Percentiles rank a stretch among this genome's conserved stretches.
phyloP scores from a whole-genome alignment of 1,139 yeast species.

The Candida sp. region DNA sequence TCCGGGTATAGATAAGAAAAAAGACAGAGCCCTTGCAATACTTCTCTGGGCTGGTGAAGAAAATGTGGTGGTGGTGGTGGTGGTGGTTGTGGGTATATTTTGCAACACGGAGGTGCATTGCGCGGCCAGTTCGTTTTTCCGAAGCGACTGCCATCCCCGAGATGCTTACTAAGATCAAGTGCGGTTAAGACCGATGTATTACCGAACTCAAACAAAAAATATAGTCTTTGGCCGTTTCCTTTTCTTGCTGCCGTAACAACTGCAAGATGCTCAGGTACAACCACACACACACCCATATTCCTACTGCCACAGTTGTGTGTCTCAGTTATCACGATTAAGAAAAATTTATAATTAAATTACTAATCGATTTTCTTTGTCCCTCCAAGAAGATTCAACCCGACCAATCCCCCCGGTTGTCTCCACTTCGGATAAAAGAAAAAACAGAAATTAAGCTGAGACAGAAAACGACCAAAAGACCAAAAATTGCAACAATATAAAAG shows the following conservation, averaged over 20 bases:
- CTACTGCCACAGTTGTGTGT: too few species aligned
- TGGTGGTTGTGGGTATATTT: too few species aligned
- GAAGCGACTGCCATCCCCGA: too few species aligned
- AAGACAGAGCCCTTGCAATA: too few species aligned
- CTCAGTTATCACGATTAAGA: background rate
- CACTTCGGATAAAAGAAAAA: slow-evolving; percentile 2
- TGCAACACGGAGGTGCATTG: too few species aligned
- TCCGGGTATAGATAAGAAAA: too few species aligned
- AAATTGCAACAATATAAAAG: background rate
- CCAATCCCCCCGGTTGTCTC: background rate
- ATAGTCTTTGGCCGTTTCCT: background rate
- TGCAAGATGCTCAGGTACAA: too few species aligned
- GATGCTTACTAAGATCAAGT: background rate
- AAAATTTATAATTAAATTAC: background rate
- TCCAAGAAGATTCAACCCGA: background rate
- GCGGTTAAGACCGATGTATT: background rate
- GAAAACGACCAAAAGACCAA: background rate
- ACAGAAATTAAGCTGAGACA: background rate
- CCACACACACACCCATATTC: too few species aligned
- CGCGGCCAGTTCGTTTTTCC: too few species aligned
- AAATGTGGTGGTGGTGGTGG: too few species aligned
- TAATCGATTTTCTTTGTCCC: background rate
- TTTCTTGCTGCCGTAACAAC: too few species aligned
- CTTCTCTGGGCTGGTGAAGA: too few species aligned
- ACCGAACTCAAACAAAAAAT: background rate